These are phyloP conservation scores for Boletus insuetus DNA, from an alignment of 768 basidiomycete species.

Conservation along the genomic window DNA sequence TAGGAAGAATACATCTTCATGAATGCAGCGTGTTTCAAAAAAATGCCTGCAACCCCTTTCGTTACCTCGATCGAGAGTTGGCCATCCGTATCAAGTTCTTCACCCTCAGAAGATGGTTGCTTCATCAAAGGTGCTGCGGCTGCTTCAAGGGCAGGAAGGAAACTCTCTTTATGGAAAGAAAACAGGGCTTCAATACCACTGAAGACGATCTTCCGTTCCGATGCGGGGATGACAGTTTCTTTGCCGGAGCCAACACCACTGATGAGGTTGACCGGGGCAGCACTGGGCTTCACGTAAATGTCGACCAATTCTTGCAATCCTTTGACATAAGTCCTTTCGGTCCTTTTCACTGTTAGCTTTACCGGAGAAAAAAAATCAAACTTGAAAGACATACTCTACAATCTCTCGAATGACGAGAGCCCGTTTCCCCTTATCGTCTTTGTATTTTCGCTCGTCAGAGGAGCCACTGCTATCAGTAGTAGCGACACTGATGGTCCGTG, in stretches of 20 bases:
- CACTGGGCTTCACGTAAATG: conserved; percentile 90
- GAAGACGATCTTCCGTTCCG: conserved; percentile 91
- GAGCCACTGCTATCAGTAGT: conserved; percentile 73
- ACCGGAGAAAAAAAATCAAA: background rate
- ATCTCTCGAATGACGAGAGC: conserved; percentile 87
- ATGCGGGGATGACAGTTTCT: conserved; percentile 80
- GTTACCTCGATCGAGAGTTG: conserved; percentile 72
- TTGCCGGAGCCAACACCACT: conserved; percentile 69
- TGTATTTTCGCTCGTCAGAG: conserved; percentile 80
- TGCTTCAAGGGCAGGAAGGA: conserved; percentile 84
- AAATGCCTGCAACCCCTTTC: conserved; percentile 81
- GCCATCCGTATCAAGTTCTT: conserved; percentile 65
- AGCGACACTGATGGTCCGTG: conserved; percentile 70
- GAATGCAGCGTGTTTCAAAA: conserved; percentile 92
- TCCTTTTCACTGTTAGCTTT: conserved; percentile 46
- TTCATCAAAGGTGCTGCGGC: conserved; percentile 71
- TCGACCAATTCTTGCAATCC: conserved; percentile 92
- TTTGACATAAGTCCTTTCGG: conserved; percentile 92
- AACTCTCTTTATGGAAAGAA: conserved; percentile 90
- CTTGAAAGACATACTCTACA: conserved; percentile 60
- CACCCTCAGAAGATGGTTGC: conserved; percentile 39
- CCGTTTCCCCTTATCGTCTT: conserved; percentile 86
- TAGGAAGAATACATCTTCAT: conserved; percentile 99
- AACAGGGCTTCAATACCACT: conserved; percentile 85
- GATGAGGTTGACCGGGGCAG: conserved; percentile 64